These are phyloP conservation scores for Chloropicon primus DNA, from an alignment of 139 green algal genomes.

Conservation along the genomic window DNA sequence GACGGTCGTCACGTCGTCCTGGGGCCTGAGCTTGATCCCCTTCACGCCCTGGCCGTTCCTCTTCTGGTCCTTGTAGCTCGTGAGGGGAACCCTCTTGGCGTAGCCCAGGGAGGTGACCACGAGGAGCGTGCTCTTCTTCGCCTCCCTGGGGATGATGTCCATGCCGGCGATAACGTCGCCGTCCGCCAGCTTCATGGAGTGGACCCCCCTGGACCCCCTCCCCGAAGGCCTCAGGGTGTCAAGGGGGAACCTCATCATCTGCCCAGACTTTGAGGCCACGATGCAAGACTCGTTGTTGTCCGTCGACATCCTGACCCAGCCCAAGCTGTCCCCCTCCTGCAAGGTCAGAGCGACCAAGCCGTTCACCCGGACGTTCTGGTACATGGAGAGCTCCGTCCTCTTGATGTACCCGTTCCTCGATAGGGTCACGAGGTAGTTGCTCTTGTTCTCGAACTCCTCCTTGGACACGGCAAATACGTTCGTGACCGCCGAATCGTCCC, in stretches of 20 bases:
- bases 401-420: slow-evolving; percentile 5
- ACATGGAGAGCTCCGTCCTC: slow-evolving; percentile 8
- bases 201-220: background rate
- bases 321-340: slow-evolving; percentile 27
- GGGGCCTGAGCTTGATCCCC: background rate
- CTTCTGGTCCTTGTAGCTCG: background rate
- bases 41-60: background rate
- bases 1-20: background rate
- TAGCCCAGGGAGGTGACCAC: background rate
- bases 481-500: slow-evolving; percentile 4
- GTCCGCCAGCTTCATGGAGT: slow-evolving; percentile 7
- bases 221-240: background rate
- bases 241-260: slow-evolving; percentile 18
- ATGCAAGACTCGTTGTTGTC: slow-evolving; percentile 28
- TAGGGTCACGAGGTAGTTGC: background rate
- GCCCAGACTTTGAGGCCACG: slow-evolving; percentile 30
- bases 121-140: background rate
- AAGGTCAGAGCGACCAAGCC: slow-evolving; percentile 7
- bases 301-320: slow-evolving; percentile 28
- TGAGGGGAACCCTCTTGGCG: slow-evolving; percentile 1
- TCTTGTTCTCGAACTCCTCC: slow-evolving; percentile 10
- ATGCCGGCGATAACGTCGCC: background rate
- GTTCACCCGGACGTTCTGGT: background rate
- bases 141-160: background rate
- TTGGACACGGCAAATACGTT: slow-evolving; percentile 2